These are phyloP conservation scores for Peronospora belbahrii DNA, from an alignment of 352 stramenopile genomes.

Conservation along the genomic window DNA sequence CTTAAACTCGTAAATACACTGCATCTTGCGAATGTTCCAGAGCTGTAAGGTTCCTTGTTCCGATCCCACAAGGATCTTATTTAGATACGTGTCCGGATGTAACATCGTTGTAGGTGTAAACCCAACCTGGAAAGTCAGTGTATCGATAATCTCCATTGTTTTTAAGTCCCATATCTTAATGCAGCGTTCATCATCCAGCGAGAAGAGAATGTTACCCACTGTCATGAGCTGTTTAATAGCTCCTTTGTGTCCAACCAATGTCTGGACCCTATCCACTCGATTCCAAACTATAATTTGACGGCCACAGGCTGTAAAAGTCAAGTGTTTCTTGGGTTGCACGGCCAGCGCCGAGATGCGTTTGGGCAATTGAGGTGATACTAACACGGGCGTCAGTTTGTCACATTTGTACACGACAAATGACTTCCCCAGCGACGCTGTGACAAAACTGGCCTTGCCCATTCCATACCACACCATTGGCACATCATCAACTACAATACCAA, in stretches of 20 bases:
- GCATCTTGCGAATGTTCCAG: conserved; percentile 88
- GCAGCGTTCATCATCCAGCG: conserved; percentile 47
- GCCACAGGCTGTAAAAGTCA: conserved; percentile 72
- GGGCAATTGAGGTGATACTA: conserved; percentile 72
- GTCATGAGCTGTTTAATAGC: conserved; percentile 40
- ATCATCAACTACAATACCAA: conserved; percentile 84
- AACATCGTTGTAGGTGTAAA: conserved; percentile 77
- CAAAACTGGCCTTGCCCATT: conserved; percentile 85
- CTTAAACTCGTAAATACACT: conserved; percentile 85
- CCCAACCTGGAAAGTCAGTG: conserved; percentile 35
- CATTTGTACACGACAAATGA: conserved; percentile 89
- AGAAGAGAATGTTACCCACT: conserved; percentile 65
- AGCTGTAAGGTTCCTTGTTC: conserved; percentile 77
- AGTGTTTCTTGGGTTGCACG: conserved; percentile 55
- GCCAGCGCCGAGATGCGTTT: conserved; percentile 69
- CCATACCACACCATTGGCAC: conserved; percentile 83
- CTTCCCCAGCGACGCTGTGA: conserved; percentile 83
- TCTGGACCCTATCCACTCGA: conserved; percentile 46
- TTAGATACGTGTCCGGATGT: conserved; percentile 90
- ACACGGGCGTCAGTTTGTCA: conserved; percentile 80
- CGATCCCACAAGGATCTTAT: conserved; percentile 90
- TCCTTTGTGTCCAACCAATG: conserved; percentile 50
- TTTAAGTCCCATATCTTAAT: conserved; percentile 61
- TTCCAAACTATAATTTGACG: conserved; percentile 70
- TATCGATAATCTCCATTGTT: conserved; percentile 52